phyloP scores from a whole-genome alignment of 2,329 filamentous ascomycete genomes.

The Chaetomiaceae sp. region DNA sequence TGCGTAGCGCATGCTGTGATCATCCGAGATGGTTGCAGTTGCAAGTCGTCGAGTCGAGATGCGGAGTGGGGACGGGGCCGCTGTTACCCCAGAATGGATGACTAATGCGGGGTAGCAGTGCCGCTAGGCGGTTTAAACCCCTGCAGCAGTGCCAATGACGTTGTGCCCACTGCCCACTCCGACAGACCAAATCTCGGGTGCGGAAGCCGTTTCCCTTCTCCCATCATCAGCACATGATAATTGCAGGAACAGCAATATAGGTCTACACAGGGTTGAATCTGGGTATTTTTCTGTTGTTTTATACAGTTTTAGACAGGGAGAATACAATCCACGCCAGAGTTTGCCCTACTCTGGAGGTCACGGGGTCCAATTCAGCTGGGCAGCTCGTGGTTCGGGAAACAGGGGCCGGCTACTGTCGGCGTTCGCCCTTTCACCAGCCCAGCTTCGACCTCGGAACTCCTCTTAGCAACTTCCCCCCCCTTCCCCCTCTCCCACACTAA shows the following conservation, averaged over 20 bases:
- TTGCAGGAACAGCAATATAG: neutral
- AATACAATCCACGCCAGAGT: neutral
- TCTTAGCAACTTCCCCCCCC: neutral
- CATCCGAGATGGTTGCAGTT: neutral
- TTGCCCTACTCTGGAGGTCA: slow-evolving; percentile 1
- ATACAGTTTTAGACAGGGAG: neutral
- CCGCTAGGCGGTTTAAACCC: slow-evolving; percentile 4
- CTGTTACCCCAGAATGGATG: slow-evolving; percentile 7
- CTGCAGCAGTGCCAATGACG: slow-evolving; percentile 14
- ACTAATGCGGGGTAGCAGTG: slow-evolving; percentile 20
- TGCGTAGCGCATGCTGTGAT: too few relatives aligned
- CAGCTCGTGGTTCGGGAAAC: neutral
- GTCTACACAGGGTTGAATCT: neutral
- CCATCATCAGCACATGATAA: too few relatives aligned
- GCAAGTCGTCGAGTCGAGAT: too few relatives aligned
- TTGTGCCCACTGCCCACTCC: neutral
- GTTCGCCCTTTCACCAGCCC: neutral
- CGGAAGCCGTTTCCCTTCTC: slow-evolving; percentile 1
- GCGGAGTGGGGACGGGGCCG: neutral
- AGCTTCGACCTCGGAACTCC: neutral
- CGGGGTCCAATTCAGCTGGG: slow-evolving; percentile 3
- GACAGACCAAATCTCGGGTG: neutral
- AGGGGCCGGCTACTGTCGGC: slow-evolving; percentile 23
- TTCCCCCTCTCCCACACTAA: too few relatives aligned
- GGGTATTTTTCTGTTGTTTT: neutral